These are phyloP conservation scores for Fraxinus anomala DNA, from an alignment of 257 asterid genomes.

Conservation along the genomic window DNA sequence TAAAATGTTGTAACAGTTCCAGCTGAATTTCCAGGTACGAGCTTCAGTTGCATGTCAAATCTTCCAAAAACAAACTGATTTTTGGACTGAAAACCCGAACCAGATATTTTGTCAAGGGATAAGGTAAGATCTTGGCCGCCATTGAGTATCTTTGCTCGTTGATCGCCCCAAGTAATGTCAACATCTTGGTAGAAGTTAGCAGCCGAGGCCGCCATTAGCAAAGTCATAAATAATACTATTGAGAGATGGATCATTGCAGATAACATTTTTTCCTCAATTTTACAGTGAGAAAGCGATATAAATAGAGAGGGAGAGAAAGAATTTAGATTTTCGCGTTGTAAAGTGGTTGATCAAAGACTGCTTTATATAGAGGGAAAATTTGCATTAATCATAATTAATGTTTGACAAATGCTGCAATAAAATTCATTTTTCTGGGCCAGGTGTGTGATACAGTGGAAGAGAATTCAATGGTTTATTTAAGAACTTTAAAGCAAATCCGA, in stretches of 20 bases:
- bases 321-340: background rate
- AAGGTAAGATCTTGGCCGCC: slow-evolving; percentile 32
- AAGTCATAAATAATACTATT: background rate
- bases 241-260: background rate
- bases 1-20: slow-evolving; percentile 35
- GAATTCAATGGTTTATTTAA: slow-evolving; percentile 9
- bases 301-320: background rate
- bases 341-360: background rate
- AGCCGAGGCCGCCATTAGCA: slow-evolving; percentile 23
- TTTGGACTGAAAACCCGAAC: slow-evolving; percentile 38
- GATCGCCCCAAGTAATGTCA: slow-evolving; percentile 39
- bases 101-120: slow-evolving; percentile 30
- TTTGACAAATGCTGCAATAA: background rate
- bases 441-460: background rate
- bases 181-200: slow-evolving; percentile 36
- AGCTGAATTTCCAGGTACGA: slow-evolving; percentile 32
- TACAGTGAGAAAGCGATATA: background rate
- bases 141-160: slow-evolving; percentile 38
- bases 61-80: slow-evolving; percentile 28
- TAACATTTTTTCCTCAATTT: background rate
- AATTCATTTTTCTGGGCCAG: background rate
- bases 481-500: background rate
- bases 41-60: slow-evolving; percentile 33
- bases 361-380: background rate
- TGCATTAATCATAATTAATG: background rate